These are phyloP conservation scores for Ophiostoma pallidulum DNA, from an alignment of 2,329 filamentous ascomycete species.

Conservation along the genomic window DNA sequence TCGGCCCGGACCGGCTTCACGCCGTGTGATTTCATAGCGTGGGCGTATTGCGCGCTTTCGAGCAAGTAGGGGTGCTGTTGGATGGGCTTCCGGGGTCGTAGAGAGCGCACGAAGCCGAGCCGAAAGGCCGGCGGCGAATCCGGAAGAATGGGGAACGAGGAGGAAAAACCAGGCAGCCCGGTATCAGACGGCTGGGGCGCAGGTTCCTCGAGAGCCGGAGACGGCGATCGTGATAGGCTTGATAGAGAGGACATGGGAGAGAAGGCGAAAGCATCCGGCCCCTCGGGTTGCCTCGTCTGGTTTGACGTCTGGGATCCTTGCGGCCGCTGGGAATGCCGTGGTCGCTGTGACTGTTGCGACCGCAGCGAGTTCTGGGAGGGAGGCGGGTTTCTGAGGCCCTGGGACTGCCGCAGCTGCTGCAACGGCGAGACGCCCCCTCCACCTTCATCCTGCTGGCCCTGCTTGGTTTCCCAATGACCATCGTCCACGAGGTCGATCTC, in stretches of 20 bases:
- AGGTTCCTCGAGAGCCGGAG: neutral
- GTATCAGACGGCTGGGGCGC: neutral
- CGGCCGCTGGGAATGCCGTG: neutral
- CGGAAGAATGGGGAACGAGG: conserved; percentile 4
- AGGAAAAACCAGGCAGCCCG: neutral
- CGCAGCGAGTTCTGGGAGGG: neutral
- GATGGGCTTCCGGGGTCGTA: conserved; percentile 52
- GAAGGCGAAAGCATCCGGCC: neutral
- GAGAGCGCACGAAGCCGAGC: conserved; percentile 34
- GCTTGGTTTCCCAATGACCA: no score
- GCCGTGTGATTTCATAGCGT: conserved; percentile 43
- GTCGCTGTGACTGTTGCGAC: neutral
- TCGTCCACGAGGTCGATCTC: conserved; percentile 14
- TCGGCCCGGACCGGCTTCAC: conserved; percentile 41
- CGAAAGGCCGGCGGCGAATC: conserved; percentile 18
- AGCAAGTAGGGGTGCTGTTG: conserved; percentile 51
- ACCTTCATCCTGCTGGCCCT: no score
- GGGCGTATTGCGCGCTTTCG: conserved; percentile 46
- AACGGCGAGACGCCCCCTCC: no score
- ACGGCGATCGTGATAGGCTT: conserved; percentile 2
- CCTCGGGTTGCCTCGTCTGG: neutral
- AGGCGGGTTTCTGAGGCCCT: no score
- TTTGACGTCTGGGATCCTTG: neutral
- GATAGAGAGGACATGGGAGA: conserved; percentile 13
- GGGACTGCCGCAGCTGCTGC: no score